These are phyloP conservation scores for Mimosa bimucronata DNA, from an alignment of 306 rosid genomes.

Conservation along the genomic window DNA sequence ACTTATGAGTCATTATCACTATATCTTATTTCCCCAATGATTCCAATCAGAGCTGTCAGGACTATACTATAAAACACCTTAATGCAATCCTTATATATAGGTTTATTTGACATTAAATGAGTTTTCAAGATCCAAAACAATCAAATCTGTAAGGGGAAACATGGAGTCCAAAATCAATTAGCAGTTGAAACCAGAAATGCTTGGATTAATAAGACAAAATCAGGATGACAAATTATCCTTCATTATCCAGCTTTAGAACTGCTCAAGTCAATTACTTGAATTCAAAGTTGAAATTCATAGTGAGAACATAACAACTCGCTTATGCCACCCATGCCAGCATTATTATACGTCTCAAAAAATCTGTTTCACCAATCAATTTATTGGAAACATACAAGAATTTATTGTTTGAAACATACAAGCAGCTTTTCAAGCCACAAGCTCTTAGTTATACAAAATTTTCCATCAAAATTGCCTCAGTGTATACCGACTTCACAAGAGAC, in stretches of 20 bases:
- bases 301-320: not conserved
- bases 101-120: not conserved
- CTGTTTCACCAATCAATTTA: not conserved
- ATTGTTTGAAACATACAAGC: slow-evolving; percentile 17
- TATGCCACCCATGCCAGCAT: not conserved
- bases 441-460: slow-evolving; percentile 26
- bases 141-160: not conserved
- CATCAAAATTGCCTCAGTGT: slow-evolving; percentile 15
- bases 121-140: not conserved
- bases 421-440: slow-evolving; percentile 29
- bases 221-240: not conserved
- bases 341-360: not conserved
- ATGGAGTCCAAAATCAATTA: not conserved
- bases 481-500: slow-evolving; percentile 26
- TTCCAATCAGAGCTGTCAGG: not conserved
- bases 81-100: too few species aligned
- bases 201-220: not conserved
- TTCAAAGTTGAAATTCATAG: not conserved
- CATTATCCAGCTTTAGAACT: not conserved
- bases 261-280: not conserved
- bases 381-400: not conserved
- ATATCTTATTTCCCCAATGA: not conserved
- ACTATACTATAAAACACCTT: not conserved
- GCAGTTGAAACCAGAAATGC: not conserved
- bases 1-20: not conserved